Evolutionary conservation across 352 stramenopile species (phyloP).

Genomic region (Phytophthora capsici): DNA sequence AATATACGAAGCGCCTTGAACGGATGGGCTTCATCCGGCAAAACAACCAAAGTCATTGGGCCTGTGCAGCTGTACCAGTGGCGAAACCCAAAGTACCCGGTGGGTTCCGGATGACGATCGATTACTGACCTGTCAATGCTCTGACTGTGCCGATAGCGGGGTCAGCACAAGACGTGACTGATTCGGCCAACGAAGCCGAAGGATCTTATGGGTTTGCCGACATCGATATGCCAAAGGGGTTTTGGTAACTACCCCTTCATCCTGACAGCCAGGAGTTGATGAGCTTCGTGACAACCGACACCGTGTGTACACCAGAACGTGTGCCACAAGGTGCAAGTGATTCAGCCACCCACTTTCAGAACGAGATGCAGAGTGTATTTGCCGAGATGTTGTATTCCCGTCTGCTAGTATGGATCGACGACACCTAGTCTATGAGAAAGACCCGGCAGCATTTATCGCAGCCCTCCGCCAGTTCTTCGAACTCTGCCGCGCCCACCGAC

Average conservation of each 20-base stretch:
- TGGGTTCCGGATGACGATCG: not conserved
- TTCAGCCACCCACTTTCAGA: slow-evolving; percentile 10
- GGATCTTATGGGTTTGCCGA: not conserved
- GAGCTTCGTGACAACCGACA: slow-evolving; percentile 23
- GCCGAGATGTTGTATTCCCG: slow-evolving; percentile 10
- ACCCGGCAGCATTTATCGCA: slow-evolving; percentile 6
- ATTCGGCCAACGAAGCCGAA: not conserved
- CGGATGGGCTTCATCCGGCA: not conserved
- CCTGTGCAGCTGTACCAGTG: not conserved
- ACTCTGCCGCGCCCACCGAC: not conserved
- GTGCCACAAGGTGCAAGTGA: slow-evolving; percentile 14
- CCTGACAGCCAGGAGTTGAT: slow-evolving; percentile 5
- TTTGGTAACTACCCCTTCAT: not conserved
- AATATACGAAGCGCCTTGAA: slow-evolving; percentile 6
- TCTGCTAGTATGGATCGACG: slow-evolving; percentile 37
- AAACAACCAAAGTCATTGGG: slow-evolving; percentile 3
- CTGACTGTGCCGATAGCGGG: not conserved
- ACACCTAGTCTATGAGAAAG: slow-evolving; percentile 22
- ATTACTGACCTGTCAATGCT: not conserved
- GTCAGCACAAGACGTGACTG: not conserved
- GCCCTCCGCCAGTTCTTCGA: slow-evolving; percentile 18
- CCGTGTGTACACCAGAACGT: slow-evolving; percentile 12
- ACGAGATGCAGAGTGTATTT: slow-evolving; percentile 7
- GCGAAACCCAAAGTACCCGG: not conserved
- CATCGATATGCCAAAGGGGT: not conserved